Evolutionary conservation across 768 basidiomycete species (phyloP).

Genomic region (Calvatia gigantea): DNA sequence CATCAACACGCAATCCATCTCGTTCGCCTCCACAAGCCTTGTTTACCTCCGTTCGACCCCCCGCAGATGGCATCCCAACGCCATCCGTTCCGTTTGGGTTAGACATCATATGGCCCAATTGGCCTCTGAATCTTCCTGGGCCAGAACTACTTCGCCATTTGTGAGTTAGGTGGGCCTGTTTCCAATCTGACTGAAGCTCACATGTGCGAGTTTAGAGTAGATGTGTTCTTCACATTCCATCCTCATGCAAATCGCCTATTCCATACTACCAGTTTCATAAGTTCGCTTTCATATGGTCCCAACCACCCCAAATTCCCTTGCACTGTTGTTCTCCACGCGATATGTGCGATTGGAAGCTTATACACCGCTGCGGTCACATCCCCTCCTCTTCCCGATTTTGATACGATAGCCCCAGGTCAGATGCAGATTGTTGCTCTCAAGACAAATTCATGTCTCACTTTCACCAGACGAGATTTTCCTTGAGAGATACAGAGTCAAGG

Average conservation of each 20-base stretch:
- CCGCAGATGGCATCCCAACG: conserved; percentile 12
- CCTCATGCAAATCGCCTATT: conserved; percentile 72
- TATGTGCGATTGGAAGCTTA: conserved; percentile 75
- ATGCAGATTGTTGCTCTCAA: conserved; percentile 2
- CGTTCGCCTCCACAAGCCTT: conserved; percentile 23
- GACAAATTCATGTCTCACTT: conserved; percentile 3
- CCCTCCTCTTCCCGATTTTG: conserved; percentile 48
- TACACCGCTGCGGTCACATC: conserved; percentile 69
- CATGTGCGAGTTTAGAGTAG: conserved; percentile 44
- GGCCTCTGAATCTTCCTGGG: conserved; percentile 63
- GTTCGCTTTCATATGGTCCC: conserved; percentile 59
- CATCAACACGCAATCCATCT: conserved; percentile 19
- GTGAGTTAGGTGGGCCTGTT: conserved; percentile 33
- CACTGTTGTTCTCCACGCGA: conserved; percentile 73
- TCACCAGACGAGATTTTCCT: conserved; percentile 52
- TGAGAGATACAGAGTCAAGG: conserved; percentile 39
- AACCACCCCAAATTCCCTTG: conserved; percentile 73
- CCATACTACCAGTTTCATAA: conserved; percentile 63
- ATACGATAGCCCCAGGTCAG: conserved; percentile 44
- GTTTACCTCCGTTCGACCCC: conserved; percentile 11
- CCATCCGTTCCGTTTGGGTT: conserved; percentile 23
- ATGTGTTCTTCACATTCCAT: conserved; percentile 76
- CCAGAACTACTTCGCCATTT: conserved; percentile 62
- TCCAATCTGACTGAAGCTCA: background rate
- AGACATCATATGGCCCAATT: conserved; percentile 49